Percentiles rank a stretch among this genome's conserved stretches.
Conservation (phyloP, 1,284 basidiomycete species). For the Puccinia hordei region DNA sequence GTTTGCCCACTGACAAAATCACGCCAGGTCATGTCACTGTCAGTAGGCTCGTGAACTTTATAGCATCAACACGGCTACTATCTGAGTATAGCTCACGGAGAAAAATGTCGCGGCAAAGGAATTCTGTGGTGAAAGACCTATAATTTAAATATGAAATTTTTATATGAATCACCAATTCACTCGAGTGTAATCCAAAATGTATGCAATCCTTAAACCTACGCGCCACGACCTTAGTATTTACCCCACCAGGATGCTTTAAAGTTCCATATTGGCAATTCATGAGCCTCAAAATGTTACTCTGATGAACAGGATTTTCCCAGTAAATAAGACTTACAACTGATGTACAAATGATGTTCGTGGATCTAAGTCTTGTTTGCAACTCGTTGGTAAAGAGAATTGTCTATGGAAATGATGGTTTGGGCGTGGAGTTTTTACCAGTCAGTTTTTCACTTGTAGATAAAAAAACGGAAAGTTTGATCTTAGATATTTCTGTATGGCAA, state of each 20-base stretch:
- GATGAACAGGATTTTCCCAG: background rate
- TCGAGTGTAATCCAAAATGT: background rate
- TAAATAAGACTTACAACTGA: conserved; percentile 23
- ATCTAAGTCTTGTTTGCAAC: conserved; percentile 19
- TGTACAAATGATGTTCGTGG: conserved; percentile 28
- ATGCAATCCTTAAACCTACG: background rate
- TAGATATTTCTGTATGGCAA: background rate
- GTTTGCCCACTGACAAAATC: background rate
- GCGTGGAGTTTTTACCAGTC: background rate
- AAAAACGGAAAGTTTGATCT: background rate
- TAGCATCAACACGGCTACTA: background rate
- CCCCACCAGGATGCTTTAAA: conserved; percentile 41
- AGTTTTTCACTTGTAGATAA: background rate
- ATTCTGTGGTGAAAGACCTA: too few relatives aligned
- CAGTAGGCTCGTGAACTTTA: background rate
- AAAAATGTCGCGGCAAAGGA: too few relatives aligned
- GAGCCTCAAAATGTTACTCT: background rate
- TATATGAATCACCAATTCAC: too few relatives aligned
- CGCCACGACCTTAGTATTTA: conserved; percentile 7
- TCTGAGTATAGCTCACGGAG: too few relatives aligned
- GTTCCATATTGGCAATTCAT: background rate
- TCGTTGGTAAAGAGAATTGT: conserved; percentile 41
- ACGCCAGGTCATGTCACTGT: background rate
- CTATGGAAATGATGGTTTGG: background rate
- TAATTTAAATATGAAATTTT: too few relatives aligned